phyloP scores from a whole-genome alignment of 192 early-diverging fungal species.

The Coemansia sp. region DNA sequence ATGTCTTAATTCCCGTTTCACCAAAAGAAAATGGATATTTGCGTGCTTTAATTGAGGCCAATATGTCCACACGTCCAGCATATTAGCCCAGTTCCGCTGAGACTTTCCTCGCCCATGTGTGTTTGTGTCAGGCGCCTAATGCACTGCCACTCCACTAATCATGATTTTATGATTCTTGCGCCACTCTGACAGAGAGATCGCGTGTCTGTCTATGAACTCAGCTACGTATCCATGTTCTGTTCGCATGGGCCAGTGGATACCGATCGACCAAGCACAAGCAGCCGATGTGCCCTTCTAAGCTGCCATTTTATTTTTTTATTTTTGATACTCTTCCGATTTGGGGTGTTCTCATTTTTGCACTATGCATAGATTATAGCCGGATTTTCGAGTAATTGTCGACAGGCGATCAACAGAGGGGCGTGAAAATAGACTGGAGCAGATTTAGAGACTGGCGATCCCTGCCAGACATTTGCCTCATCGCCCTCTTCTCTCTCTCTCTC shows the following conservation, averaged over 20 bases:
- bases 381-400: neutral
- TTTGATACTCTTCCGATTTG: neutral
- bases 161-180: neutral
- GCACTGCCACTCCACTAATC: neutral
- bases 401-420: neutral
- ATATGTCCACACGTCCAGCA: too few species aligned
- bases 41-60: constrained; percentile 12
- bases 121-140: neutral
- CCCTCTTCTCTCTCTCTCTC: neutral
- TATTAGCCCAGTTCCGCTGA: neutral
- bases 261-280: neutral
- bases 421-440: neutral
- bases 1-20: neutral
- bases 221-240: neutral
- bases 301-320: neutral
- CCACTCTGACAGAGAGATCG: neutral
- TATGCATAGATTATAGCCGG: neutral
- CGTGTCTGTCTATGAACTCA: constrained; percentile 5
- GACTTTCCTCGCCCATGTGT: neutral
- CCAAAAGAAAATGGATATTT: constrained; percentile 1
- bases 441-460: constrained; percentile 8
- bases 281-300: neutral
- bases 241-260: neutral
- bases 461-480: neutral
- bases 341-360: neutral